Conservation (phyloP, 495 filamentous ascomycete species). For the Podospora comata region DNA sequence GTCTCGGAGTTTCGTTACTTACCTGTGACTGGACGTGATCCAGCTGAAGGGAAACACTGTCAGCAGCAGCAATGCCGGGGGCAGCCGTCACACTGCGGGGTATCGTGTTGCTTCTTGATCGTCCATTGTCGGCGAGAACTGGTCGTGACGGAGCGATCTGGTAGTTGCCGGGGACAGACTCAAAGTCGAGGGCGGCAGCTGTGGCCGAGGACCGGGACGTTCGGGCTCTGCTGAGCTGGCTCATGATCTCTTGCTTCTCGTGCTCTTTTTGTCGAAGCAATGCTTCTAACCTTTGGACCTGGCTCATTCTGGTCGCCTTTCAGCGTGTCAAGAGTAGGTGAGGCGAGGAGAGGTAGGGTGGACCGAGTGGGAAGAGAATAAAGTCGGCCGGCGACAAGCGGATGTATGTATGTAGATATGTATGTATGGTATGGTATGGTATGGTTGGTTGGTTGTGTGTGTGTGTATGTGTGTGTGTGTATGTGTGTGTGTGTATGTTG, state of each 20-base stretch:
- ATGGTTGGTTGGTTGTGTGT: too few relatives aligned
- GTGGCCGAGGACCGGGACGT: slow-evolving; percentile 14
- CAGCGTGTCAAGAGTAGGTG: not conserved
- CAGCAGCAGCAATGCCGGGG: slow-evolving; percentile 9
- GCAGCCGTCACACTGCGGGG: slow-evolving; percentile 28
- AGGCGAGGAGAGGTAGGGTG: not conserved
- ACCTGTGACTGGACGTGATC: slow-evolving; percentile 21
- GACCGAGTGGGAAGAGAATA: slow-evolving; percentile 15
- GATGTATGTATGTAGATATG: slow-evolving; percentile 9
- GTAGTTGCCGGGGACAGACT: slow-evolving; percentile 30
- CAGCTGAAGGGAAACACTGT: not conserved
- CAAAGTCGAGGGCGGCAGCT: slow-evolving; percentile 16
- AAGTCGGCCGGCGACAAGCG: slow-evolving; percentile 8
- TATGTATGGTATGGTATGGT: not conserved
- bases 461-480: not conserved
- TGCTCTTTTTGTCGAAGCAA: slow-evolving; percentile 20
- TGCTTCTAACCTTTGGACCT: slow-evolving; percentile 23
- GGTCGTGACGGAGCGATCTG: slow-evolving; percentile 25
- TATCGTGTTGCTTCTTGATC: slow-evolving; percentile 34
- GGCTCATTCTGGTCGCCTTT: slow-evolving; percentile 22
- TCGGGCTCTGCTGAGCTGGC: slow-evolving; percentile 24
- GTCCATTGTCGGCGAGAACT: slow-evolving; percentile 27
- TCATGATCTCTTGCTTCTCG: slow-evolving; percentile 20
- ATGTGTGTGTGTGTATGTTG: not conserved
- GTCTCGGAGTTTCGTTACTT: slow-evolving; percentile 12